Evolutionary conservation across 148 eudicot species (phyloP).

Genomic region (Vaccinium vitisidaea): DNA sequence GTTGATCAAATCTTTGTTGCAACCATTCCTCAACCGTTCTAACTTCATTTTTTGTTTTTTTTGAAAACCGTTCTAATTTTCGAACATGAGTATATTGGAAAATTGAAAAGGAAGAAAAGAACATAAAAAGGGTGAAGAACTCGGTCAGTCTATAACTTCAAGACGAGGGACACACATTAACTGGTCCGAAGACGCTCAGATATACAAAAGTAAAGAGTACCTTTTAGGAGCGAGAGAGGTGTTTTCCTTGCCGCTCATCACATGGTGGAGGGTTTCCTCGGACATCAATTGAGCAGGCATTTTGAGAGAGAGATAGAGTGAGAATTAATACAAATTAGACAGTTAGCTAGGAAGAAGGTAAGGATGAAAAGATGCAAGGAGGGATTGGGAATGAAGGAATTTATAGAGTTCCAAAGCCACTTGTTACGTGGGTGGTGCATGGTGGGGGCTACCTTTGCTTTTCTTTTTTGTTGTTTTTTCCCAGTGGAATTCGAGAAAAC

Average conservation of each 20-base stretch:
- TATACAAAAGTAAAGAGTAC: neutral
- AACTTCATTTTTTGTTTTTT: neutral
- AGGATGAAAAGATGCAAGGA: neutral
- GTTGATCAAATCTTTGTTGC: neutral
- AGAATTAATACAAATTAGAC: neutral
- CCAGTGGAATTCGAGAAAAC: conserved; percentile 8
- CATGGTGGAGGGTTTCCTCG: conserved; percentile 14
- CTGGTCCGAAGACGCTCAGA: too few relatives aligned
- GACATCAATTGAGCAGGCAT: conserved; percentile 24
- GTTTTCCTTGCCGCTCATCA: conserved; percentile 14
- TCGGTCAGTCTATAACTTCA: neutral
- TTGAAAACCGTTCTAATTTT: neutral
- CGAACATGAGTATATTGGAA: too few relatives aligned
- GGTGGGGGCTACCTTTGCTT: neutral
- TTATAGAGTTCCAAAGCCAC: conserved; percentile 5
- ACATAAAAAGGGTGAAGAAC: neutral
- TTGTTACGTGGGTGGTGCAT: neutral
- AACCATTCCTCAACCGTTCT: neutral
- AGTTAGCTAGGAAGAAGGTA: neutral
- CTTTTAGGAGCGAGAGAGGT: conserved; percentile 13
- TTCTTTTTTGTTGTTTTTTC: neutral
- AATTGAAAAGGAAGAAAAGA: neutral
- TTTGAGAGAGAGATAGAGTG: neutral
- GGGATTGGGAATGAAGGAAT: neutral
- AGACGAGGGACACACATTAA: too few relatives aligned